Evolutionary conservation across 2,329 filamentous ascomycete species (phyloP), one percentile per base, ranked within the genome.

Genomic region (Aspergillus thermomutatus): DNA sequence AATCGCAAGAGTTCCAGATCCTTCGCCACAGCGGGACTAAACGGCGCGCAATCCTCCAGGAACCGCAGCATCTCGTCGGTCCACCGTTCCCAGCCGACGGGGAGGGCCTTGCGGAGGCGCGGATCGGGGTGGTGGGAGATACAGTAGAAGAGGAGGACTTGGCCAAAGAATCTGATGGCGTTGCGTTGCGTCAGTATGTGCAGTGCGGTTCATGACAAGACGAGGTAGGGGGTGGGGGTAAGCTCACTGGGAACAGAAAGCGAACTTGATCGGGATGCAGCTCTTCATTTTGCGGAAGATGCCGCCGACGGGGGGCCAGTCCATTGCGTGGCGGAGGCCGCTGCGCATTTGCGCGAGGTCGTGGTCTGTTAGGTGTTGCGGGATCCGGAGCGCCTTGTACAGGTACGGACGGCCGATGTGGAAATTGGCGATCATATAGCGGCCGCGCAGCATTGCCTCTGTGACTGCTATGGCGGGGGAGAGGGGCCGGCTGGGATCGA

Each of bases 381-480:
- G 75, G 50, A 70, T 70, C n/a, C 71, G 72, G n/a, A 77, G 70
- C 0, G 75, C 75, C 62, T 77, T 77, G 61, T 75, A 75, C 2
- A 75, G 60, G 55, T 75, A 75, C n/a, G 72, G 72, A 6, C 73
- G 70, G 47, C 73, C 71, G 56, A 75, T 75, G 62, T 75, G 73
- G 58, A 75, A 75, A 27, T 73, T 72, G 41, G 72, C 72, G 56
- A 75, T 75, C 61, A 69, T 68, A 57, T 72, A 69, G 28, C 70
- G 69, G 34, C 68, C 69, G 25, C 66, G 72, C 45, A 73, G 73
- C 74, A 74, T 72, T 55, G 74, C 66, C 60, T 76, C 68, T 43
- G 72, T 66, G 53, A 72, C 67, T 53, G 69, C 72, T 54, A 64
- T 64, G 52, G 69, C 73, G 8, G 70, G 73, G 3, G 69, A 73